Evolutionary conservation across 306 rosid species (phyloP).

Genomic region (Pyrus betulifolia): DNA sequence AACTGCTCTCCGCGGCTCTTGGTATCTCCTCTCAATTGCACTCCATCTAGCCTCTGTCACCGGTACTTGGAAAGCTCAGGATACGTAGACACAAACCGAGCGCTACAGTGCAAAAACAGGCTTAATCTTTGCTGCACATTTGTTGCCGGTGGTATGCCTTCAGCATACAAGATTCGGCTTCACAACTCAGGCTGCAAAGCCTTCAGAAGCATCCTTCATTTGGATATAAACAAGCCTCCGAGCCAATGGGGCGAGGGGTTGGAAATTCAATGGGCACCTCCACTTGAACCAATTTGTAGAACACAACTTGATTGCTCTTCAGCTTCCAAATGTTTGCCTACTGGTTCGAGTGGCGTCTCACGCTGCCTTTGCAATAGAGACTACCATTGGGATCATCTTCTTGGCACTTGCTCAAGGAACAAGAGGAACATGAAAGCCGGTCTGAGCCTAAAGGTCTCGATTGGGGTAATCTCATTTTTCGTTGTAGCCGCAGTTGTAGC

Average conservation of each 20-base stretch:
- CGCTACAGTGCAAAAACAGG: constrained; percentile 48
- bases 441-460: constrained; percentile 37
- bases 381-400: constrained; percentile 58
- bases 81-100: constrained; percentile 36
- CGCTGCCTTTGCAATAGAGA: constrained; percentile 62
- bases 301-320: constrained; percentile 55
- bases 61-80: constrained; percentile 63
- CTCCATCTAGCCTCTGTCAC: constrained; percentile 79
- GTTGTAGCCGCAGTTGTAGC: constrained; percentile 33
- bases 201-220: constrained; percentile 71
- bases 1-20: constrained; percentile 85
- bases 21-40: constrained; percentile 87
- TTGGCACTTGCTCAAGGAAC: constrained; percentile 43
- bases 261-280: constrained; percentile 83
- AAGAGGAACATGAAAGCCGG: constrained; percentile 29
- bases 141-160: constrained; percentile 75
- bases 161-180: constrained; percentile 85
- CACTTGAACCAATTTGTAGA: constrained; percentile 65
- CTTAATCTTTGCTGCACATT: constrained; percentile 84
- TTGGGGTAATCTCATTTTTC: constrained; percentile 36
- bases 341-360: constrained; percentile 11
- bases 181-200: constrained; percentile 86
- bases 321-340: constrained; percentile 44
- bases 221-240: constrained; percentile 45
- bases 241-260: constrained; percentile 81